Evolutionary conservation across 2,329 filamentous ascomycete genomes (phyloP).

Genomic region (Arthroderma sp.): DNA sequence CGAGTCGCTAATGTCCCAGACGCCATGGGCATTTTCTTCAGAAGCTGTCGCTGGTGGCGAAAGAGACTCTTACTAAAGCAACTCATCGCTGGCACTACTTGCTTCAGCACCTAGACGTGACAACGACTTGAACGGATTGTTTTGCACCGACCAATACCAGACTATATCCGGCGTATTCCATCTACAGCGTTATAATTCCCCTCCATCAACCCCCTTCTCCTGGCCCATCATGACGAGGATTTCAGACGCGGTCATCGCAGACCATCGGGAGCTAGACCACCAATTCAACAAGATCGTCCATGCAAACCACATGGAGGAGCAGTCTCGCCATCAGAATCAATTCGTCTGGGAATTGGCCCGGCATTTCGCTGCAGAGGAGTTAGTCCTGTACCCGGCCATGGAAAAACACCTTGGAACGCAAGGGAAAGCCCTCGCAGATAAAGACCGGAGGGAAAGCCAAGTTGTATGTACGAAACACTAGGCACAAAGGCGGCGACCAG

Average conservation of each 20-base stretch:
- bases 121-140: no score
- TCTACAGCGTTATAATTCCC: no score
- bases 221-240: conserved; percentile 10
- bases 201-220: no score
- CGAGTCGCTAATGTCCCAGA: no score
- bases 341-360: conserved; percentile 41
- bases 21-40: no score
- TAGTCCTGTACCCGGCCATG: conserved; percentile 42
- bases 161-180: no score
- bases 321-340: conserved; percentile 36
- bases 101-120: no score
- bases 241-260: conserved; percentile 27
- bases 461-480: conserved; percentile 14
- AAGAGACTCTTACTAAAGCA: no score
- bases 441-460: conserved; percentile 6
- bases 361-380: conserved; percentile 38
- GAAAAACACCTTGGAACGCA: conserved; percentile 33
- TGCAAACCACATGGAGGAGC: conserved; percentile 28
- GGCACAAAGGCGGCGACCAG: background rate
- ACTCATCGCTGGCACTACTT: no score
- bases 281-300: conserved; percentile 34
- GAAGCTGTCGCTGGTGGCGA: no score
- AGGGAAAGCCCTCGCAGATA: conserved; percentile 33
- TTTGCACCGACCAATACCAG: no score
- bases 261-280: conserved; percentile 29